Evolutionary conservation across 306 rosid genomes (phyloP), one percentile per base, ranked within the genome.

Genomic region (Sophora flavescens): DNA sequence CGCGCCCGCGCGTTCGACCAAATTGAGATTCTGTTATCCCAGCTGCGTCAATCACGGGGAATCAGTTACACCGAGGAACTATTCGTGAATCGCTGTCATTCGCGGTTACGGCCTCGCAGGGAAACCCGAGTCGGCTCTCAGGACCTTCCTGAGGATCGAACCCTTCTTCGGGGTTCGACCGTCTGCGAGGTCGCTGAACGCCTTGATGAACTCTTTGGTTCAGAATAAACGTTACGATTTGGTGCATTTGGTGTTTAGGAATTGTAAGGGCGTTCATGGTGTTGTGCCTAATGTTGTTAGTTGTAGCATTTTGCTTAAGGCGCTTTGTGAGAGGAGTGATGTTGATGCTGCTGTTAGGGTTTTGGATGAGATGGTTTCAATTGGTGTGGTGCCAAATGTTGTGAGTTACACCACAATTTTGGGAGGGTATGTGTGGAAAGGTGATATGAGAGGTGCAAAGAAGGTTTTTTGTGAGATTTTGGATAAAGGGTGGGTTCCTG

Each of bases 381-480:
- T 90, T 85, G 96, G 97, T n/a, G 68, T 90, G 77, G 83, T 92
- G 36, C 93, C 93, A 0, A 90, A 92, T 79, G 87, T 90, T 80
- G 91, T 92, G 45, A 90, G 86, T 69, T 87, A 87, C 68, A 92
- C 96, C 6, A 92, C 96, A 9, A 66, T 92, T 78, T 67, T 92
- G 35, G 89, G 90, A 12, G 89, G 89, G 53, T 87, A 87, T 78
- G 90, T 60, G 63, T 71, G 69, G 64, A 82, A 84, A 28, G 83
- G 91, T 12, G 93, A 92, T 61, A 88, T 92, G 93, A 66, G 3
- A 35, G 78, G 86, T 69, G 93, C 96, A 1, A 84, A 68, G 88
- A 87, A 72, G 83, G 81, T 86, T 68, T 85, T 92, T 76, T 53
- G 84, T 36, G 89, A 85, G 76, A 67, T 92, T 68, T 88, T 85